Evolutionary conservation across 495 filamentous ascomycete genomes (phyloP).

Genomic region (Alectoria sarmentosa): DNA sequence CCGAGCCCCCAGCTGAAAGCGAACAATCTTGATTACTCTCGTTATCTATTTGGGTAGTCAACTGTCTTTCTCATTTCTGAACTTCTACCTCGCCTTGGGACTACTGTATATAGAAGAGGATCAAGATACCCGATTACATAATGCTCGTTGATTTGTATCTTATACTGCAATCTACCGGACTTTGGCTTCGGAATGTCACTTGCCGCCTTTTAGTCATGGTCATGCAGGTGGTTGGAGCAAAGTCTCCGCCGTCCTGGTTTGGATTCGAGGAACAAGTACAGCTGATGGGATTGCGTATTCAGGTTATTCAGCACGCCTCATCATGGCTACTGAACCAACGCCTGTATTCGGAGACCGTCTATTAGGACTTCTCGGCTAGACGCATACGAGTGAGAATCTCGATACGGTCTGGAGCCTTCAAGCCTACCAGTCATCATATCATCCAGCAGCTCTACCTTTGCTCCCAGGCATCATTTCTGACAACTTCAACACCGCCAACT

Average conservation of each 20-base stretch:
- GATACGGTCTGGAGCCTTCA: neutral
- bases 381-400: neutral
- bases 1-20: constrained; percentile 26
- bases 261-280: neutral
- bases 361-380: neutral
- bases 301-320: neutral
- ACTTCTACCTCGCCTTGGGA: neutral
- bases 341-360: neutral
- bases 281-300: neutral
- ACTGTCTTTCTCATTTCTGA: neutral
- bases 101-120: constrained; percentile 1
- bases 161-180: neutral
- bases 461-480: constrained; percentile 20
- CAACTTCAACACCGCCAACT: constrained; percentile 55
- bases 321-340: neutral
- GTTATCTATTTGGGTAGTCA: neutral
- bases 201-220: neutral
- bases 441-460: neutral
- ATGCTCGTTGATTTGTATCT: neutral
- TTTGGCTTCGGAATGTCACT: neutral
- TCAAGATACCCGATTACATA: constrained; percentile 1
- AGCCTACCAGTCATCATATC: neutral
- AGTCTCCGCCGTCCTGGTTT: neutral
- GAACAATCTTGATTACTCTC: constrained; percentile 13
- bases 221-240: neutral